Conservation (phyloP, 768 basidiomycete species). For the Boletus subparvulus region DNA sequence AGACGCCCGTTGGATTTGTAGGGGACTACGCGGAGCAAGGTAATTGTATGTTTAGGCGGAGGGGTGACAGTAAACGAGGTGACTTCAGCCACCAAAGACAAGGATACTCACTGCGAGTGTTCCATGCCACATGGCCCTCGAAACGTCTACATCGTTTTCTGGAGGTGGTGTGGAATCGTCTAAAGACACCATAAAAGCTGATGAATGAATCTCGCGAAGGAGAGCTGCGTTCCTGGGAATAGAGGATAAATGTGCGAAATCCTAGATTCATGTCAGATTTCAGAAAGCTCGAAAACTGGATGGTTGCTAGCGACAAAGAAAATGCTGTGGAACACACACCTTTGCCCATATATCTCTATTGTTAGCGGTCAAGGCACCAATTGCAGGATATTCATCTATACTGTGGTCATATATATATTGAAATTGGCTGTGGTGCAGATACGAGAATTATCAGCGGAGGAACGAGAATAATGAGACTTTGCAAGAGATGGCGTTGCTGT, state of each 20-base stretch:
- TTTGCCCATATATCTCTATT: constrained; percentile 90
- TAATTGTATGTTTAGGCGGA: neutral
- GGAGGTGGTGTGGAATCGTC: constrained; percentile 56
- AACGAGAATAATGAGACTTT: neutral
- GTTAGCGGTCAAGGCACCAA: constrained; percentile 76
- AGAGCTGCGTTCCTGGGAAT: constrained; percentile 62
- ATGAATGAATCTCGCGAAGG: constrained; percentile 74
- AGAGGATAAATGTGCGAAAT: constrained; percentile 59
- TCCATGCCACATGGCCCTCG: constrained; percentile 82
- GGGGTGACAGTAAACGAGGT: neutral
- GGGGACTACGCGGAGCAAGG: constrained; percentile 7
- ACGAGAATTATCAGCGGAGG: neutral
- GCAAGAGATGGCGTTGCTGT: neutral
- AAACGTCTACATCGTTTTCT: constrained; percentile 52
- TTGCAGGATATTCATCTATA: constrained; percentile 59
- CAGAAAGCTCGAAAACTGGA: neutral
- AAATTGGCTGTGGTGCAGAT: constrained; percentile 54
- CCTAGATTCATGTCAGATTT: constrained; percentile 38
- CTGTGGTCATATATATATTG: constrained; percentile 70
- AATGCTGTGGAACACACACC: constrained; percentile 37
- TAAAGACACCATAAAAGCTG: constrained; percentile 82
- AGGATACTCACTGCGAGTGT: constrained; percentile 45
- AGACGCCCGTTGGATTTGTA: constrained; percentile 25
- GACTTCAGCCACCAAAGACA: constrained; percentile 22
- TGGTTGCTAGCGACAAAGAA: neutral